phyloP scores from a whole-genome alignment of 2,329 filamentous ascomycete genomes.

The Diaporthe sp. region DNA sequence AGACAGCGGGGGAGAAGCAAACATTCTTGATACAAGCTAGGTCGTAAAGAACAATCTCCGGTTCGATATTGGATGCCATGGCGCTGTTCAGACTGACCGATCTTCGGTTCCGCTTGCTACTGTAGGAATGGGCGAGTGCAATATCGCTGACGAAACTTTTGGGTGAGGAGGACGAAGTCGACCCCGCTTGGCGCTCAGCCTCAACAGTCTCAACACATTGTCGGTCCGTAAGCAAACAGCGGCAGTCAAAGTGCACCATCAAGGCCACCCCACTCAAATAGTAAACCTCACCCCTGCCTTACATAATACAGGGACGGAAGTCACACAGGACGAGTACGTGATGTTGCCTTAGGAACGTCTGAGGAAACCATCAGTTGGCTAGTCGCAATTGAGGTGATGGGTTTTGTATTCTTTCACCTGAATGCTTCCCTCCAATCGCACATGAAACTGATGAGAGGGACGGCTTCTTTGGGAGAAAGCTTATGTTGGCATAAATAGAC shows the following conservation, averaged over 20 bases:
- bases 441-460: no score
- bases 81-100: not conserved
- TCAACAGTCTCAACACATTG: not conserved
- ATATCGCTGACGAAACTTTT: not conserved
- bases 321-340: no score
- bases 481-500: no score
- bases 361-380: no score
- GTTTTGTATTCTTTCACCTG: no score
- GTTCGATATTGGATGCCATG: constrained; percentile 8
- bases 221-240: not conserved
- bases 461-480: no score
- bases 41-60: constrained; percentile 33
- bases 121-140: not conserved
- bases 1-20: constrained; percentile 11
- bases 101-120: not conserved
- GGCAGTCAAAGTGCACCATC: not conserved
- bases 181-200: constrained; percentile 9
- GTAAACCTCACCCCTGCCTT: not conserved
- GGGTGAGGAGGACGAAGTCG: not conserved
- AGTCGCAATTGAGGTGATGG: no score
- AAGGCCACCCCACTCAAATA: not conserved
- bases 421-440: no score
- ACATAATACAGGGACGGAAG: no score
- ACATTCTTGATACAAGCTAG: constrained; percentile 33
- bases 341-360: no score